phyloP scores from a whole-genome alignment of 805 yeast species.

The Myxozyma neotropica region DNA sequence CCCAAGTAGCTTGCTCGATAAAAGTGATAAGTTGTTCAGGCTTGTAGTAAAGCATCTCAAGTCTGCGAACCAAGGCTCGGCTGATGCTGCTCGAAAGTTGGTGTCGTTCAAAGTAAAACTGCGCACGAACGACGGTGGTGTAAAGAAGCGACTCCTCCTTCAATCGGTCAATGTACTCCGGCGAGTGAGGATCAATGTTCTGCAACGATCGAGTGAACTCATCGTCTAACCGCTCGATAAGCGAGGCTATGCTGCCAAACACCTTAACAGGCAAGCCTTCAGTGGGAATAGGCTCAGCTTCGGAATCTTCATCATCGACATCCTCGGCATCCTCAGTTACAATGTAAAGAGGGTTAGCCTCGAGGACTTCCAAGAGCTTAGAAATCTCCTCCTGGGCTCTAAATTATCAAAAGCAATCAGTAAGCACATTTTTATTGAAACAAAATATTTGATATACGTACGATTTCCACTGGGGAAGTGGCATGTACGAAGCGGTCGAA shows the following conservation, averaged over 20 bases:
- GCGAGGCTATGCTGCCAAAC: constrained; percentile 81
- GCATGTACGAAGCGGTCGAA: constrained; percentile 68
- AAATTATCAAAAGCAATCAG: not conserved
- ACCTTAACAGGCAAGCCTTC: constrained; percentile 59
- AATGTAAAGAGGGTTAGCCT: constrained; percentile 61
- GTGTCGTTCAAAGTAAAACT: constrained; percentile 75
- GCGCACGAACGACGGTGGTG: constrained; percentile 77
- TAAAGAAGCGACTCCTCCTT: constrained; percentile 82
- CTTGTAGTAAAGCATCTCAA: constrained; percentile 93
- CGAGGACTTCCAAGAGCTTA: constrained; percentile 67
- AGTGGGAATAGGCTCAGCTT: constrained; percentile 43
- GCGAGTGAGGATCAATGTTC: constrained; percentile 90
- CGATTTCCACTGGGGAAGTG: constrained; percentile 76
- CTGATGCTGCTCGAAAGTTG: constrained; percentile 49
- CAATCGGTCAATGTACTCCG: constrained; percentile 87
- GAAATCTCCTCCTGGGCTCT: constrained; percentile 53
- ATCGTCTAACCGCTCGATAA: constrained; percentile 91
- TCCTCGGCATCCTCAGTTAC: constrained; percentile 85
- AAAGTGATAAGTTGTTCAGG: constrained; percentile 71
- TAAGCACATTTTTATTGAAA: not conserved
- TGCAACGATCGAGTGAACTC: constrained; percentile 88
- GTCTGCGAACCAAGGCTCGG: constrained; percentile 77
- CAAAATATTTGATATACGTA: constrained; percentile 47
- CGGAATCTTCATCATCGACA: constrained; percentile 64
- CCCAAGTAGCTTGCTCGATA: constrained; percentile 79